Base-by-base conservation (phyloP, 2,329 filamentous ascomycete genomes). In the Conoideocrella luteorostrata region DNA sequence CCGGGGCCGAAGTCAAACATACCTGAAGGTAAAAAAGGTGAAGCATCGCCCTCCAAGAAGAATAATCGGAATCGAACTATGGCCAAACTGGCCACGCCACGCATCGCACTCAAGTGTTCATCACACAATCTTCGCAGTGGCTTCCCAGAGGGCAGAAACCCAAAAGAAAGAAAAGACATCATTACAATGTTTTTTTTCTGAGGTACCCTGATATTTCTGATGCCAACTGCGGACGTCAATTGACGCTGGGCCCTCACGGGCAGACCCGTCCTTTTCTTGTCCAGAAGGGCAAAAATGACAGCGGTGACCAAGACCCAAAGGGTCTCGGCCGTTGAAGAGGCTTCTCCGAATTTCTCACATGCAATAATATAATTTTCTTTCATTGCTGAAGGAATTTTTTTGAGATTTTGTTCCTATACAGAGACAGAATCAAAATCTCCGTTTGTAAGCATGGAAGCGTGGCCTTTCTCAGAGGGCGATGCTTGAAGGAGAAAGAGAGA, bases 11-110 rank as follows among this genome's bases (percentile, higher is more conserved):
- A 6, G 18, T 15, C 33, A 15, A 23, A 50, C 51, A 43, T 34
- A 53, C 51, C 47, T 47, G 7, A 22, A n/a, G 28, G n/a, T 18
- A 41, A 50, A 53, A 50, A 45, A 32, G 18, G 11, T 52, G 51
- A 53, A 53, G 51, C 51, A 53, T 36, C 51, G 46, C 41, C 49
- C 51, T 51, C 51, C 38, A 43, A 42, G 47, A 50, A 53, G 50
- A 53, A 46, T 53, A 53, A 53, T 53, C 51, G 51, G 51, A 53
- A 53, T 53, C 51, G 51, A 53, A 53, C 52, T 45, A 51, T 51
- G 50, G 47, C 48, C 41, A 17, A 21, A n/a, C 34, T 28, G 15
- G 48, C 51, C 45, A 52, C 47, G 51, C 51, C 51, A 48, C 51
- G 49, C 51, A 53, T 53, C 51, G 51, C 51, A 53, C 51, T 53